phyloP scores from a whole-genome alignment of 2,329 filamentous ascomycete genomes.

The Dothistroma septosporum region DNA sequence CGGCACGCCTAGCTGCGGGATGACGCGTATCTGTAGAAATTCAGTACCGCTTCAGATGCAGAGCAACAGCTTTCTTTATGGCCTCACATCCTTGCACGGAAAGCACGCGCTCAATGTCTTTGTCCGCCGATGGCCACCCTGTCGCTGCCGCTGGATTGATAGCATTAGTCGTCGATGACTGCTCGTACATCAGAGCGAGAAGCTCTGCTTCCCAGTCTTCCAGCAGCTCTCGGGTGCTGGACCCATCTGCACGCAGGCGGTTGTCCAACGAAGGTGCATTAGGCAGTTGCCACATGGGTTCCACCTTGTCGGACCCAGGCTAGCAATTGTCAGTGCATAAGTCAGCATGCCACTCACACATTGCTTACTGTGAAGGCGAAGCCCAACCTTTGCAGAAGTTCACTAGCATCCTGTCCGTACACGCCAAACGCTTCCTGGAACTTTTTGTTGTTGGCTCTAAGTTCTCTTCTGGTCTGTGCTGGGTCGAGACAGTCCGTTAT shows the following conservation, averaged over 20 bases:
- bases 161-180: constrained; percentile 23
- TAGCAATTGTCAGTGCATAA: constrained; percentile 2
- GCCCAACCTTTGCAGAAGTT: constrained; percentile 55
- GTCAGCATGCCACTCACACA: not conserved
- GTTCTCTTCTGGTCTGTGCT: constrained; percentile 48
- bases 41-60: constrained; percentile 7
- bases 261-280: constrained; percentile 21
- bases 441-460: constrained; percentile 59
- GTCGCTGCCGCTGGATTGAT: constrained; percentile 29
- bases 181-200: constrained; percentile 47
- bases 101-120: constrained; percentile 34
- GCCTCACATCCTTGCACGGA: constrained; percentile 33
- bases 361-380: constrained; percentile 44
- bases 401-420: constrained; percentile 51
- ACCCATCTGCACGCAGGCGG: constrained; percentile 23
- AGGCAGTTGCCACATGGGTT: constrained; percentile 30
- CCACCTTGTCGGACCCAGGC: constrained; percentile 10
- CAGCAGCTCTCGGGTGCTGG: constrained; percentile 42
- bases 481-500: constrained; percentile 55
- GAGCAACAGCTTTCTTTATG: not conserved
- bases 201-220: constrained; percentile 61
- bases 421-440: constrained; percentile 59
- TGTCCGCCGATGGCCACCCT: constrained; percentile 31
- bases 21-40: constrained; percentile 24
- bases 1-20: constrained; percentile 17